Evolutionary conservation across 169 alveolate genomes (phyloP).

Genomic region (Cryptosporidium ubiquitum): DNA sequence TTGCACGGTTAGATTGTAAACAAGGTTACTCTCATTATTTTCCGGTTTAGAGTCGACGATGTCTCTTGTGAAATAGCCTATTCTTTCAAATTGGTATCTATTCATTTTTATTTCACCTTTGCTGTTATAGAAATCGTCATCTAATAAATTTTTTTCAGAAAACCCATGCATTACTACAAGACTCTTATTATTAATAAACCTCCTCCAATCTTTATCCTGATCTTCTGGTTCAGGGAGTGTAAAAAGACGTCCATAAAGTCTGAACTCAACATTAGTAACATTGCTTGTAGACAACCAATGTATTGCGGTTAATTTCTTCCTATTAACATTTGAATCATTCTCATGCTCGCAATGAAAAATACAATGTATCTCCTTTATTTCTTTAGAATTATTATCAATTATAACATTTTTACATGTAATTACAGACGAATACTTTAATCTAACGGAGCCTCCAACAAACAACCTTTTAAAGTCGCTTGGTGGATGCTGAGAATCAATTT

Average conservation of each 20-base stretch:
- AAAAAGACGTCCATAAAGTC: conserved; percentile 84
- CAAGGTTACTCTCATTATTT: neutral
- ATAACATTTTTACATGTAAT: conserved; percentile 46
- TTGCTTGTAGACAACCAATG: conserved; percentile 55
- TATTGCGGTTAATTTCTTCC: conserved; percentile 36
- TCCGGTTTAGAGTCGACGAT: conserved; percentile 12
- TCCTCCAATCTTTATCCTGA: conserved; percentile 76
- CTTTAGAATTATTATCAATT: neutral
- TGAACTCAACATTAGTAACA: conserved; percentile 40
- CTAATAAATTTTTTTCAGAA: conserved; percentile 35
- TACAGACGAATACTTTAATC: conserved; percentile 47
- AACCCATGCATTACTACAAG: neutral
- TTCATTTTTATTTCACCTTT: conserved; percentile 79
- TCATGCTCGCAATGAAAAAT: neutral
- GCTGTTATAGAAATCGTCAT: conserved; percentile 40
- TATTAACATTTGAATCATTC: neutral
- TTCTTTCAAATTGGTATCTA: conserved; percentile 89
- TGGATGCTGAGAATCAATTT: conserved; percentile 21
- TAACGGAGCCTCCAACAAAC: conserved; percentile 43
- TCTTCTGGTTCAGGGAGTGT: conserved; percentile 80
- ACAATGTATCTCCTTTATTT: conserved; percentile 49
- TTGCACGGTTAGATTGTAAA: conserved; percentile 44
- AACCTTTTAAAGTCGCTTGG: conserved; percentile 53
- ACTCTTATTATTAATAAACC: conserved; percentile 82
- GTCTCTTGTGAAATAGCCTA: conserved; percentile 84